These are phyloP conservation scores for Alloascoidea hylecoeti DNA, from an alignment of 805 yeast genomes.

Conservation along the genomic window DNA sequence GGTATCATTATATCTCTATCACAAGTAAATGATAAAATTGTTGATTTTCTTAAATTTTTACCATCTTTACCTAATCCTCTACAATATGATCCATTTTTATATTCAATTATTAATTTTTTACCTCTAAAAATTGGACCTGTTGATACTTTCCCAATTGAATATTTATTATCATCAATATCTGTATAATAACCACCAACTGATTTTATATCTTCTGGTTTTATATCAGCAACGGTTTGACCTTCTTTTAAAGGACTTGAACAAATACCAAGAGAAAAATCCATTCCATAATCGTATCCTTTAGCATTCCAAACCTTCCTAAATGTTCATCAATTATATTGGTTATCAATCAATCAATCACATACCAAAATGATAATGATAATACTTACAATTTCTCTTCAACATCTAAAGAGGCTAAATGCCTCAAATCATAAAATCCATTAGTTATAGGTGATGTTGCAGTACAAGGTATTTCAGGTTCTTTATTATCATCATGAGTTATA, in stretches of 20 bases:
- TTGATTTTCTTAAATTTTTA: slow-evolving; percentile 37
- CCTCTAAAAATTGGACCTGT: slow-evolving; percentile 58
- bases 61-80: slow-evolving; percentile 25
- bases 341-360: background rate
- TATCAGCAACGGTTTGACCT: slow-evolving; percentile 18
- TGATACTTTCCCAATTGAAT: slow-evolving; percentile 43
- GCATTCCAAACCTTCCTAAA: slow-evolving; percentile 42
- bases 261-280: slow-evolving; percentile 62
- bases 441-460: slow-evolving; percentile 15
- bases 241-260: slow-evolving; percentile 41
- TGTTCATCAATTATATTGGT: background rate
- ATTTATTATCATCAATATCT: slow-evolving; percentile 25
- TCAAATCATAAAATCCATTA: slow-evolving; percentile 27
- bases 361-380: too few species aligned
- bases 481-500: too few species aligned
- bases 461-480: slow-evolving; percentile 11
- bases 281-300: slow-evolving; percentile 53
- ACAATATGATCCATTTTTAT: slow-evolving; percentile 55
- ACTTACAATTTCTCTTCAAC: slow-evolving; percentile 13
- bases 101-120: slow-evolving; percentile 52
- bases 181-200: slow-evolving; percentile 38
- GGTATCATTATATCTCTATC: slow-evolving; percentile 57
- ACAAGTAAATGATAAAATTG: slow-evolving; percentile 61
- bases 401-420: slow-evolving; percentile 20
- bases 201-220: slow-evolving; percentile 20